Conservation (phyloP, 2,329 filamentous ascomycete species). For the Calonectria fujianensis region DNA sequence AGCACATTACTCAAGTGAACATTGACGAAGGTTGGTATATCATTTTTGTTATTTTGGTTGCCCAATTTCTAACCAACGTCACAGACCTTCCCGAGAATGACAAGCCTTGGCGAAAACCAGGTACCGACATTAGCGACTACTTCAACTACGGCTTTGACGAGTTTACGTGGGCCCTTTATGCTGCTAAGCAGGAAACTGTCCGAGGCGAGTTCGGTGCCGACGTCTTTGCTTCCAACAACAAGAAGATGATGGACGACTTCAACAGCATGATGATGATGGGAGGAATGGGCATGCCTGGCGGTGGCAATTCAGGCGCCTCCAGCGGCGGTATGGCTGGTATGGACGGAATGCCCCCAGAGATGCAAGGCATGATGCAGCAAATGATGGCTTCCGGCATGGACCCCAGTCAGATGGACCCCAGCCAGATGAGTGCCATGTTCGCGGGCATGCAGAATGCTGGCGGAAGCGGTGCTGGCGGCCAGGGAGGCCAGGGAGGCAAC, state of each 20-base stretch:
- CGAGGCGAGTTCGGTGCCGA: slow-evolving; percentile 84
- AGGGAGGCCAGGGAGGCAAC: slow-evolving; percentile 71
- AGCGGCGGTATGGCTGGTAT: slow-evolving; percentile 71
- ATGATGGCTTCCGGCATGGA: slow-evolving; percentile 81
- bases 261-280: slow-evolving; percentile 81
- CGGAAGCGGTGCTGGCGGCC: slow-evolving; percentile 63
- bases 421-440: slow-evolving; percentile 76
- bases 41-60: no score
- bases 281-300: slow-evolving; percentile 65
- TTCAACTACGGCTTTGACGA: slow-evolving; percentile 99
- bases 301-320: slow-evolving; percentile 57
- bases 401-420: slow-evolving; percentile 79
- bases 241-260: slow-evolving; percentile 87
- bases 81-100: slow-evolving; percentile 84
- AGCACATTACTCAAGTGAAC: slow-evolving; percentile 85
- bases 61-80: slow-evolving; percentile 30
- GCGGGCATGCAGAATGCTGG: slow-evolving; percentile 72
- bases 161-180: slow-evolving; percentile 97
- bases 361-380: slow-evolving; percentile 82
- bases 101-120: slow-evolving; percentile 96
- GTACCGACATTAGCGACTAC: slow-evolving; percentile 95
- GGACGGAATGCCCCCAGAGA: slow-evolving; percentile 79
- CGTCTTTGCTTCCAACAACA: slow-evolving; percentile 77
- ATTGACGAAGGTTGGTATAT: slow-evolving; percentile 77
- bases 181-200: slow-evolving; percentile 88